phyloP scores from a whole-genome alignment of 2,329 filamentous ascomycete species.

The Aspergillus eucalypticola region DNA sequence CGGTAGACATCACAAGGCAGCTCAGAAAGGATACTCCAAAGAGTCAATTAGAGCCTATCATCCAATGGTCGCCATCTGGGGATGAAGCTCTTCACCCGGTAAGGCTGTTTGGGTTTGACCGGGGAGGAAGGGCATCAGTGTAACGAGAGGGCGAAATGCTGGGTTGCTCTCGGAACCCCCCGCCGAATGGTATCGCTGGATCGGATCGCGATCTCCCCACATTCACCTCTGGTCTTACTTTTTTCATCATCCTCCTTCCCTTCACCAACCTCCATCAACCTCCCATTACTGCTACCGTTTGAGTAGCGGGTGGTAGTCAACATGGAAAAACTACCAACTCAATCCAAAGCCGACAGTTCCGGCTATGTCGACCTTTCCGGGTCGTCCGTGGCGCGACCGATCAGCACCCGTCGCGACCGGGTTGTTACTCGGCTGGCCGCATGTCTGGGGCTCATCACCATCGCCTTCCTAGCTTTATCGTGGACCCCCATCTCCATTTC shows the following conservation, averaged over 20 bases:
- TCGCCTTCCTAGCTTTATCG: slow-evolving; percentile 14
- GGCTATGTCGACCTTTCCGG: slow-evolving; percentile 8
- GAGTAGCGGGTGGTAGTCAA: background rate
- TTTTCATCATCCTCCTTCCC: background rate
- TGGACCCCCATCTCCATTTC: slow-evolving; percentile 11
- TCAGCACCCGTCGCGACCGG: slow-evolving; percentile 14
- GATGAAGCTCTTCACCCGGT: background rate
- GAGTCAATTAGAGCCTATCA: background rate
- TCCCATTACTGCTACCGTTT: background rate
- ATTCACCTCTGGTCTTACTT: background rate
- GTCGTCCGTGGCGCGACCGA: slow-evolving; percentile 2
- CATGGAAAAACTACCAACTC: slow-evolving; percentile 17
- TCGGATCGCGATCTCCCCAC: slow-evolving; percentile 3
- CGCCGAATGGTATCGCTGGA: slow-evolving; percentile 1
- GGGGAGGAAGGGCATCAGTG: background rate
- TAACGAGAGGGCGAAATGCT: slow-evolving; percentile 2
- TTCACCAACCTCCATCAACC: background rate
- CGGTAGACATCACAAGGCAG: background rate
- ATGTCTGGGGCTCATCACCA: slow-evolving; percentile 13
- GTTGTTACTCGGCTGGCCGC: slow-evolving; percentile 9
- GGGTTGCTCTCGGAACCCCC: slow-evolving; percentile 1
- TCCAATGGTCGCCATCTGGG: background rate
- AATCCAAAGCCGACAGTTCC: background rate
- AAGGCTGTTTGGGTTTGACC: background rate
- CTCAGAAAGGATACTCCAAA: too few species aligned